Conservation (phyloP, 257 asterid species). For the Ilex asprella region DNA sequence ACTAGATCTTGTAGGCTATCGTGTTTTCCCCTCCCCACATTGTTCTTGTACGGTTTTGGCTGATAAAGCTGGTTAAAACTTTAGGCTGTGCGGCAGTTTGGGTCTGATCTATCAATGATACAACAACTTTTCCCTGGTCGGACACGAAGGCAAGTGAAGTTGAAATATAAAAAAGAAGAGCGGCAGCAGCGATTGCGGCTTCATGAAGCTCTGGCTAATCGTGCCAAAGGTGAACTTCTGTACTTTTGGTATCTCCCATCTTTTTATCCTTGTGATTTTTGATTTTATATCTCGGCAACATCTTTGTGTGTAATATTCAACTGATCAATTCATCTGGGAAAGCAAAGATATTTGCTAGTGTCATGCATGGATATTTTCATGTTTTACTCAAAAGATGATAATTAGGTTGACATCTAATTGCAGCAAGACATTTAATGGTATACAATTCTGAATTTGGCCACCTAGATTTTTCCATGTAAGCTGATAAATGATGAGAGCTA, state of each 20-base stretch:
- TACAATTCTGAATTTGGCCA: no score
- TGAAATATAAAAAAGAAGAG: constrained; percentile 86
- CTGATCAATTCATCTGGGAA: no score
- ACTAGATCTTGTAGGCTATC: neutral
- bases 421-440: no score
- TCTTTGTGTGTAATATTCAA: neutral
- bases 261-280: neutral
- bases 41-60: neutral
- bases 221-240: constrained; percentile 40
- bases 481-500: no score
- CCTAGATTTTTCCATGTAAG: no score
- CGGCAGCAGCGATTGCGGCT: constrained; percentile 63
- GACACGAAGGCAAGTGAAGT: constrained; percentile 55
- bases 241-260: constrained; percentile 1
- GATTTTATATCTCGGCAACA: neutral
- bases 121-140: constrained; percentile 79
- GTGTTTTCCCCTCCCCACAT: neutral
- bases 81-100: constrained; percentile 77
- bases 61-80: neutral
- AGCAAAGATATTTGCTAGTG: no score
- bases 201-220: constrained; percentile 68
- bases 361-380: no score
- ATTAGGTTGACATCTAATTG: no score
- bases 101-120: constrained; percentile 83
- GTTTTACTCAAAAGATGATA: no score